Conservation (phyloP, 2,329 filamentous ascomycete genomes). For the Penicillium polonicum region DNA sequence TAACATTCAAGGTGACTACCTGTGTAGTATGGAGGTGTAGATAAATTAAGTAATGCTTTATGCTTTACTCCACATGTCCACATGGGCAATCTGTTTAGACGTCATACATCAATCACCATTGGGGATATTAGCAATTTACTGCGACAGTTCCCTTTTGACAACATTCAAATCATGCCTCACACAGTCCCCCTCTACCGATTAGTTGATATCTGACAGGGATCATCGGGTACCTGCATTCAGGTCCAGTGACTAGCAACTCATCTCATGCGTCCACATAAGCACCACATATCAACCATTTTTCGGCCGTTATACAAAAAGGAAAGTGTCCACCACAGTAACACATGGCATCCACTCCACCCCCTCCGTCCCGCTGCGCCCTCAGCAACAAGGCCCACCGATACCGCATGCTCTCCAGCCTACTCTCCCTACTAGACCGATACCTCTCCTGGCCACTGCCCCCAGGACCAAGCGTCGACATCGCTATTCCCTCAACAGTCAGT, state of each 20-base stretch:
- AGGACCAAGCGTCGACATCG: constrained; percentile 7
- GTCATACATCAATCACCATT: neutral
- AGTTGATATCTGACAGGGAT: neutral
- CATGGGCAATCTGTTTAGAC: neutral
- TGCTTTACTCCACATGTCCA: neutral
- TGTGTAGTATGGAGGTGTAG: neutral
- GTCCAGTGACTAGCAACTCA: neutral
- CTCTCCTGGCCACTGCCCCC: constrained; percentile 18
- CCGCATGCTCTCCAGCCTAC: constrained; percentile 11
- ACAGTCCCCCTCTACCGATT: too few relatives aligned
- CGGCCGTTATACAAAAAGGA: neutral
- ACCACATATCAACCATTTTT: neutral
- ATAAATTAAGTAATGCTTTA: neutral
- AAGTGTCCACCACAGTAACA: neutral
- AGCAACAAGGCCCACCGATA: constrained; percentile 15
- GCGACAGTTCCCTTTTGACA: neutral
- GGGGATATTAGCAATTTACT: neutral
- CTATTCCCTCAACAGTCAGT: constrained; percentile 20
- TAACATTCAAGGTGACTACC: neutral
- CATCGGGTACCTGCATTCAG: neutral
- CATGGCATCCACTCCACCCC: neutral
- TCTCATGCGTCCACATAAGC: neutral
- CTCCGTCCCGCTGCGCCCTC: constrained; percentile 4
- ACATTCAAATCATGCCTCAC: neutral
- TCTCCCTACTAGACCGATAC: constrained; percentile 21